Conservation (phyloP, 2,329 filamentous ascomycete genomes). For the Aspergillus versicolor region DNA sequence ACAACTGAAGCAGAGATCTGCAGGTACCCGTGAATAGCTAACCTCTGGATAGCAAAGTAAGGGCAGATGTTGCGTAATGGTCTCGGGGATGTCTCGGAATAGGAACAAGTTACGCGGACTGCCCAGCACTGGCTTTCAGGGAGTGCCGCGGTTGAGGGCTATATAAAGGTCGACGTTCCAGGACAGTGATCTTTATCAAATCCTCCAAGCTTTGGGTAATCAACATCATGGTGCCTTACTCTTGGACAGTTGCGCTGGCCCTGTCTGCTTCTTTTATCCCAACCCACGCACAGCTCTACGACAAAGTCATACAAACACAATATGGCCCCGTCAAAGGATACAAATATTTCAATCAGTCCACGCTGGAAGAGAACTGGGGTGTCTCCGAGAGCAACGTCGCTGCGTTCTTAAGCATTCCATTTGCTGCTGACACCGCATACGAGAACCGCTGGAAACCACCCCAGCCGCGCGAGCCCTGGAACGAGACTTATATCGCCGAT, state of each 20-base stretch:
- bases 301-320: constrained; percentile 18
- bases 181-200: no score
- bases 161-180: no score
- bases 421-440: constrained; percentile 28
- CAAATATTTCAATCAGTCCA: constrained; percentile 22
- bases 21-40: neutral
- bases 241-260: neutral
- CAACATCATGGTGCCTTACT: no score
- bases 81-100: no score
- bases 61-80: no score
- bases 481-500: constrained; percentile 23
- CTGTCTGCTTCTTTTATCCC: constrained; percentile 5
- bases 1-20: neutral
- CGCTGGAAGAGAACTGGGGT: constrained; percentile 20
- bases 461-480: constrained; percentile 21
- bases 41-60: neutral
- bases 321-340: constrained; percentile 22
- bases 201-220: no score
- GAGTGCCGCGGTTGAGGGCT: no score
- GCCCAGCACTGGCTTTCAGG: no score
- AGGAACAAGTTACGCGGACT: no score
- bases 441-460: constrained; percentile 29
- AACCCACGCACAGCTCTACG: constrained; percentile 20
- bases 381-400: constrained; percentile 21
- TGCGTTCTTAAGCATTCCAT: constrained; percentile 26